A percentile compares a stretch with the other conserved stretches of the same genome.
Evolutionary conservation across 441 rosid species (phyloP).

Genomic region (Jatropha multifida): DNA sequence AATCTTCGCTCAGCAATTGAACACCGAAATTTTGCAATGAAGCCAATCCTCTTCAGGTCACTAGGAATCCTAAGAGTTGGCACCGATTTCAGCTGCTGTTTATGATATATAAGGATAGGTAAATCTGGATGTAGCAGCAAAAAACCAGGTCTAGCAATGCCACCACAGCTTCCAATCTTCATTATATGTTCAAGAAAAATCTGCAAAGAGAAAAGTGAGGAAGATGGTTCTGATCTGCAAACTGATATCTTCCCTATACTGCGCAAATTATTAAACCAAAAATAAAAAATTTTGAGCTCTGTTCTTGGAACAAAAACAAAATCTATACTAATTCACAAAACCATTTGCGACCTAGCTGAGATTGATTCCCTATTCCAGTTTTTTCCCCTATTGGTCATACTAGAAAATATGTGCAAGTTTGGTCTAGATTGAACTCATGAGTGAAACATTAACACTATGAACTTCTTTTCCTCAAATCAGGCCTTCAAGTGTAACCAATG

Average conservation of each 20-base stretch:
- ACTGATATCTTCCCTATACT: background rate
- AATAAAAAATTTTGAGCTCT: background rate
- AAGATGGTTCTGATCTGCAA: background rate
- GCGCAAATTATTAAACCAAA: background rate
- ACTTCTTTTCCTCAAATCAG: background rate
- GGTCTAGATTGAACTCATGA: background rate
- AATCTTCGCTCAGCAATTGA: slow-evolving; percentile 48
- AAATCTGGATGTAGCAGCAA: slow-evolving; percentile 54
- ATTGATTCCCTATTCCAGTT: background rate
- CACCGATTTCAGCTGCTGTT: slow-evolving; percentile 29
- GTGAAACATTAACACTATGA: background rate
- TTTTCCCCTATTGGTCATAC: background rate
- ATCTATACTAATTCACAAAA: background rate
- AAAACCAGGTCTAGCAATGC: slow-evolving; percentile 56
- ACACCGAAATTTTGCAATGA: slow-evolving; percentile 36
- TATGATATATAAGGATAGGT: slow-evolving; percentile 41
- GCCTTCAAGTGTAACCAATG: background rate
- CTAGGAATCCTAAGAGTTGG: slow-evolving; percentile 30
- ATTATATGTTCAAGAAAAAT: slow-evolving; percentile 29
- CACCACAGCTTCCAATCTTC: slow-evolving; percentile 58
- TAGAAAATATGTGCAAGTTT: background rate
- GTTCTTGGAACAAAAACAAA: background rate
- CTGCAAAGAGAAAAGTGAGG: slow-evolving; percentile 29
- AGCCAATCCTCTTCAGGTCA: slow-evolving; percentile 29
- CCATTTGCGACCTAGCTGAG: background rate